Conservation (phyloP, 371 early-diverging fungal species). For the Homolaphlyctis polyrhiza region DNA sequence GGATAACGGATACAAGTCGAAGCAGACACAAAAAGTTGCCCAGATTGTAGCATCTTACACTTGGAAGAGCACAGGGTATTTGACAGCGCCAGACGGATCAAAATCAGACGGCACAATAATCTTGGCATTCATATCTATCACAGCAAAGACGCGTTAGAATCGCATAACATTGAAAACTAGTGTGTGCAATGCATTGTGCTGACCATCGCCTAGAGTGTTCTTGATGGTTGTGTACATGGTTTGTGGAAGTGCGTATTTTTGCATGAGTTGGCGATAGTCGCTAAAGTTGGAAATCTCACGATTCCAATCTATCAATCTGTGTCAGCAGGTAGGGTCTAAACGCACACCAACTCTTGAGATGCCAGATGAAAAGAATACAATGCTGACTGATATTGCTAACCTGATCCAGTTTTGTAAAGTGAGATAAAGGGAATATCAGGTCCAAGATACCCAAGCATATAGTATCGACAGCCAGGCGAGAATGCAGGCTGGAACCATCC, state of each 20-base stretch:
- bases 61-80: constrained; percentile 85
- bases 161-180: neutral
- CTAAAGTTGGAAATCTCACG: no score
- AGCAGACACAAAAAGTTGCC: neutral
- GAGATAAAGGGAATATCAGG: constrained; percentile 75
- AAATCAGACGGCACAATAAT: constrained; percentile 81
- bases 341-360: no score
- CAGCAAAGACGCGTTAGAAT: neutral
- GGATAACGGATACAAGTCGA: neutral
- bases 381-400: no score
- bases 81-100: constrained; percentile 44
- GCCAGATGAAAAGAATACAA: no score
- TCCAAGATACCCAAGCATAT: constrained; percentile 72
- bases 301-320: no score
- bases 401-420: constrained; percentile 12
- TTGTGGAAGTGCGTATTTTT: no score
- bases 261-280: no score
- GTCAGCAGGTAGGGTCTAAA: no score
- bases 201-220: constrained; percentile 34
- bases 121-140: constrained; percentile 75
- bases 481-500: constrained; percentile 73
- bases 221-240: constrained; percentile 46
- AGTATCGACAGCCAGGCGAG: constrained; percentile 70
- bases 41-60: constrained; percentile 47
- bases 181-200: constrained; percentile 9